Evolutionary conservation across 371 early-diverging fungal species (phyloP), one percentile per base, ranked within the genome.

Genomic region (Haplosporangium sp.): DNA sequence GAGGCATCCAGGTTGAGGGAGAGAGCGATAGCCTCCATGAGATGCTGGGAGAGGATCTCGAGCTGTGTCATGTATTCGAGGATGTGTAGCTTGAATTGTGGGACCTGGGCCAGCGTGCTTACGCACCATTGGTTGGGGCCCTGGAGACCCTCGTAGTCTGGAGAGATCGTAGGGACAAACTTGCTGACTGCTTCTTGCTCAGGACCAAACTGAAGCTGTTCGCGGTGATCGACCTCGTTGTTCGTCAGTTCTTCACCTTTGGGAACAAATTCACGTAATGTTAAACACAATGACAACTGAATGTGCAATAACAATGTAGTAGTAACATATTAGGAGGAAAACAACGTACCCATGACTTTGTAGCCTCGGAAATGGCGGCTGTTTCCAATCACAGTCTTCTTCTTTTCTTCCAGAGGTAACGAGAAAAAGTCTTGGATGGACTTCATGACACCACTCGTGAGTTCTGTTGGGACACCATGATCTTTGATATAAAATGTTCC

Each of bases 341-440:
- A 42, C 18, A 21, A 64, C 74, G 69, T 83, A 83, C 86, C 77
- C 38, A 86, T 56, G 23, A 66, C 69, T 20, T 83, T 87, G 67
- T 90, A 91, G 11, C 91, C 91, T 13, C 89, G 81, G 52, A 88
- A 90, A 58, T 90, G 90, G 45, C 88, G 87, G 1, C 87, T 87
- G 48, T 87, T 83, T 6, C 80, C 83, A 59, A 88, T 85, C 55
- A 86, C 80, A 43, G 85, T 81, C 58, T 86, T 85, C 38, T 84
- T 67, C 59, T 91, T 91, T 29, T 86, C 87, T n/a, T 84, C 83
- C 0, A 86, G 46, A 0, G 91, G 87, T n/a, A 89, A 62, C 5
- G 77, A 81, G 55, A 91, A 91, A 62, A 86, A 89, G 1, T 67
- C 64, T 20, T 73, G 81, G 18, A 85, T 73, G 0, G 58, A 58